These are phyloP conservation scores for Beauveria pseudobassiana DNA, from an alignment of 2,329 filamentous ascomycete species.

Conservation along the genomic window DNA sequence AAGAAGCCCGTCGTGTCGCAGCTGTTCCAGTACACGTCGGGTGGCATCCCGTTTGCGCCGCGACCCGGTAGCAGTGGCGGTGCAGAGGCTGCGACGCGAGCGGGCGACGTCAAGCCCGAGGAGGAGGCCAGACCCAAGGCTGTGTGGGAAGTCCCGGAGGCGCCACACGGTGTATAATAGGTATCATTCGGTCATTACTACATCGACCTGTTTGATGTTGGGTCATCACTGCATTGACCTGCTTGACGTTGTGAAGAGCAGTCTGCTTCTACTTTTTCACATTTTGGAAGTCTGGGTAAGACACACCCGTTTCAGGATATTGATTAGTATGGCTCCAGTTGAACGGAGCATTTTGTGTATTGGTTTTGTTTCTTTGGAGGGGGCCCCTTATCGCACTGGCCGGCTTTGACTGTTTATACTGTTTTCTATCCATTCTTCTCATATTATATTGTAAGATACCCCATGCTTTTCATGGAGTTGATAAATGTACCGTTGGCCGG, in stretches of 20 bases:
- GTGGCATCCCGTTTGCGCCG: conserved; percentile 42
- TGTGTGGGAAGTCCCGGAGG: conserved; percentile 22
- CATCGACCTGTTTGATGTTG: neutral
- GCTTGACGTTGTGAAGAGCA: neutral
- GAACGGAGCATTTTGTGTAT: neutral
- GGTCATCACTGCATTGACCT: neutral
- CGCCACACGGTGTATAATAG: neutral
- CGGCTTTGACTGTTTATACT: neutral
- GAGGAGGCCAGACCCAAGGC: neutral
- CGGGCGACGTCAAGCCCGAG: neutral
- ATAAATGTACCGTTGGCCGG: conserved; percentile 6
- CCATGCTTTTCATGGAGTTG: conserved; percentile 11
- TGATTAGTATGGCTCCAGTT: neutral
- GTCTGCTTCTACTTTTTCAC: neutral
- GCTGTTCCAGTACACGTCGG: conserved; percentile 32
- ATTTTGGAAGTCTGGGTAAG: neutral
- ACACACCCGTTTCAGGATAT: neutral
- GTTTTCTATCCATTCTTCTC: neutral
- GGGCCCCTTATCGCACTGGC: neutral
- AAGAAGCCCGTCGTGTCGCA: conserved; percentile 17
- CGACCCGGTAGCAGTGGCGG: conserved; percentile 11
- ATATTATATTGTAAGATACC: conserved; percentile 18
- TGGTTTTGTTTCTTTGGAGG: neutral
- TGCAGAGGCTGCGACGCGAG: neutral
- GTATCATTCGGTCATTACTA: neutral